phyloP scores from a whole-genome alignment of 148 eudicot genomes.

The Polygonum aviculare region DNA sequence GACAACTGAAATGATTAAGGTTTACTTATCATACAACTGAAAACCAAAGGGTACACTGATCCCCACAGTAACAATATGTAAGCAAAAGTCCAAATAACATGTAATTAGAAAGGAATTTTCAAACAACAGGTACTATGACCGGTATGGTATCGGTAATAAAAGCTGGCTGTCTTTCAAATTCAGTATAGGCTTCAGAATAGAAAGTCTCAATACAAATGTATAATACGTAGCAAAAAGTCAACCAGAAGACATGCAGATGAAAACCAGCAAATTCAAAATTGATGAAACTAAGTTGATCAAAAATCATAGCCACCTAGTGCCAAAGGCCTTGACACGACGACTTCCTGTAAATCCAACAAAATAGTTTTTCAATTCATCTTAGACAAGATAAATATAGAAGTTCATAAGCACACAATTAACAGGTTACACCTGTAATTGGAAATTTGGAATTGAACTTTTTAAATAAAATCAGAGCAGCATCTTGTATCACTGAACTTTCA shows the following conservation, averaged over 20 bases:
- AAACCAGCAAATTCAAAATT: background rate
- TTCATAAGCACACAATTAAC: background rate
- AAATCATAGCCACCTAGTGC: background rate
- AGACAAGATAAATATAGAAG: background rate
- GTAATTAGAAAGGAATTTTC: background rate
- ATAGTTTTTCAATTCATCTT: background rate
- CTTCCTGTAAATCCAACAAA: background rate
- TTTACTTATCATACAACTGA: background rate
- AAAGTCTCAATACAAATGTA: background rate
- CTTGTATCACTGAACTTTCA: background rate
- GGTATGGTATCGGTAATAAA: background rate
- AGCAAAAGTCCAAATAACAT: background rate
- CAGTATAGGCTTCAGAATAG: background rate
- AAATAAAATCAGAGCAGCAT: background rate
- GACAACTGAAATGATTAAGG: slow-evolving; percentile 41
- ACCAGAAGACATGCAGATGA: background rate
- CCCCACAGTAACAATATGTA: background rate
- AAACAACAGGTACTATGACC: background rate
- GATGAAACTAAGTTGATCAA: background rate
- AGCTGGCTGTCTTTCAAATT: background rate
- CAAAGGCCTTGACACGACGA: background rate
- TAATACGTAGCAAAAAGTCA: too few relatives aligned
- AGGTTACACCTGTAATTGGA: background rate
- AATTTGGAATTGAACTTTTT: background rate
- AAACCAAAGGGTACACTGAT: background rate